Percentiles rank a stretch among this genome's conserved stretches.
These are phyloP conservation scores for Xanthoceras sorbifolium DNA, from an alignment of 345 rosid genomes.

Conservation along the genomic window DNA sequence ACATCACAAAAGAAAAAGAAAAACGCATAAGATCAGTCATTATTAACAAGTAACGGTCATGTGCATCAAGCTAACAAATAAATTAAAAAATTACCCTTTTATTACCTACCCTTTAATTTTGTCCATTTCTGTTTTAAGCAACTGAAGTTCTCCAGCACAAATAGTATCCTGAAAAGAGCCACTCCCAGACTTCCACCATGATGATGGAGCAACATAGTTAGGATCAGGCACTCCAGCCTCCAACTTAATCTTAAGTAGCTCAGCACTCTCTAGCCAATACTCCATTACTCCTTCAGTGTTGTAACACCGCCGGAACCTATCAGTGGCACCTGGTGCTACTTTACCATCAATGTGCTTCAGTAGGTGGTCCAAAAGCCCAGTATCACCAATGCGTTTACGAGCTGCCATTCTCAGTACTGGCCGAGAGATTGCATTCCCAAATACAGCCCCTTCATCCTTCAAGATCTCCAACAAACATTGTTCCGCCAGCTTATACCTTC, in stretches of 20 bases:
- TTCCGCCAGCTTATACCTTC: constrained; percentile 73
- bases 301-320: constrained; percentile 83
- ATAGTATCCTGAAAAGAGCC: constrained; percentile 41
- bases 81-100: neutral
- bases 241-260: constrained; percentile 54
- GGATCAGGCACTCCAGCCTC: constrained; percentile 71
- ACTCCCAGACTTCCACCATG: constrained; percentile 55
- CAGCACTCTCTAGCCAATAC: constrained; percentile 93
- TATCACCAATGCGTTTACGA: constrained; percentile 77
- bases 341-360: constrained; percentile 90
- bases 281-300: constrained; percentile 80
- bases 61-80: neutral
- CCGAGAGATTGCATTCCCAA: constrained; percentile 67
- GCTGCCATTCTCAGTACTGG: constrained; percentile 58
- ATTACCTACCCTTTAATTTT: constrained; percentile 53
- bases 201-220: constrained; percentile 56
- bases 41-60: neutral
- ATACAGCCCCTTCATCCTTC: constrained; percentile 75
- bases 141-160: constrained; percentile 40
- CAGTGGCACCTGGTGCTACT: constrained; percentile 81
- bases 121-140: constrained; percentile 60
- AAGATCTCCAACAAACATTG: constrained; percentile 60
- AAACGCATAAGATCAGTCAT: neutral
- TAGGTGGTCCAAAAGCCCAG: constrained; percentile 92
- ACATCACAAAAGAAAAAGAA: constrained; percentile 17